Evolutionary conservation across 805 yeast genomes (phyloP).

Genomic region (Ogataea pilisensis): DNA sequence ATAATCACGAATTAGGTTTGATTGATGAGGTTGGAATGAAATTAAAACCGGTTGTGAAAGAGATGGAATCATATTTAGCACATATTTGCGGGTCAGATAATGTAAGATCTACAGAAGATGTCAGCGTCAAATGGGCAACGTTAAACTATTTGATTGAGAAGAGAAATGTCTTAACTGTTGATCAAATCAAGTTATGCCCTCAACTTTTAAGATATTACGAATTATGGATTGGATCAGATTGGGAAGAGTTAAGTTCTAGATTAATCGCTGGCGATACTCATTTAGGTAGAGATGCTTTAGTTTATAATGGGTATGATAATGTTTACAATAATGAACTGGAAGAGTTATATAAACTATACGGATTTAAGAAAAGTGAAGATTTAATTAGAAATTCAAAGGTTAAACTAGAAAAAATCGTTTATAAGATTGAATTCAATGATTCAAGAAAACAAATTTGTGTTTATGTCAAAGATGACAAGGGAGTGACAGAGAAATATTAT

Average conservation of each 20-base stretch:
- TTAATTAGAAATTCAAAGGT: slow-evolving; percentile 15
- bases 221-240: slow-evolving; percentile 74
- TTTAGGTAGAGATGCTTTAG: slow-evolving; percentile 67
- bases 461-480: slow-evolving; percentile 8
- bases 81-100: slow-evolving; percentile 12
- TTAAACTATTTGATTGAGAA: slow-evolving; percentile 43
- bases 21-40: slow-evolving; percentile 56
- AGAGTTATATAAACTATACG: slow-evolving; percentile 19
- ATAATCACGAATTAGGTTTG: slow-evolving; percentile 21
- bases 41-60: slow-evolving; percentile 32
- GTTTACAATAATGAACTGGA: slow-evolving; percentile 29
- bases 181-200: slow-evolving; percentile 47
- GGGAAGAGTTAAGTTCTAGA: slow-evolving; percentile 61
- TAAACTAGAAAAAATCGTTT: slow-evolving; percentile 22
- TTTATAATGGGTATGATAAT: slow-evolving; percentile 51
- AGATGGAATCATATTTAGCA: slow-evolving; percentile 24
- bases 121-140: slow-evolving; percentile 49
- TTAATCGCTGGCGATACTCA: slow-evolving; percentile 36
- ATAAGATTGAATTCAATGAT: slow-evolving; percentile 21
- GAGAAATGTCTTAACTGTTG: slow-evolving; percentile 42
- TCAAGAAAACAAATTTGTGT: slow-evolving; percentile 18
- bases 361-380: slow-evolving; percentile 6
- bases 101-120: slow-evolving; percentile 40
- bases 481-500: slow-evolving; percentile 11
- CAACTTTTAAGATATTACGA: slow-evolving; percentile 54